Evolutionary conservation across 257 asterid genomes (phyloP), one percentile per base, ranked within the genome.

Genomic region (Cruciata laevipes): DNA sequence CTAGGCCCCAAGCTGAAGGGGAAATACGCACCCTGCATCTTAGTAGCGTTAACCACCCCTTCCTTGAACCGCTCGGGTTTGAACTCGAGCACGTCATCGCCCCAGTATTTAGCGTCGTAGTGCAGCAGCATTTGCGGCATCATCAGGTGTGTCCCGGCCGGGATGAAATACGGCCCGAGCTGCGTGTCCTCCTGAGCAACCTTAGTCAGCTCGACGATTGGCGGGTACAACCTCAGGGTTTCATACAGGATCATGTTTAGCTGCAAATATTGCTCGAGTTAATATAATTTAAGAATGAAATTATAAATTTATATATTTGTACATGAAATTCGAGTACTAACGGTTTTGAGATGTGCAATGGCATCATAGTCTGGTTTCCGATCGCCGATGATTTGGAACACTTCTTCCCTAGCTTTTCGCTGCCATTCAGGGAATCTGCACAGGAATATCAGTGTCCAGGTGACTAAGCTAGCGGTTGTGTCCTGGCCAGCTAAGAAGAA

Each of bases 1-100:
- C 90, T 70, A 0, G 90, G 90, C 12, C 88, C 90, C 78, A 79
- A 75, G 63, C 90, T 77, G 65, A 83, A 83, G 1, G 88, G 88
- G 61, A 80, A 75, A 59, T 66, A 85, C 0, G 77, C 74, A 0
- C 78, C 77, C n/a, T 56, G 76, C 37, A 75, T 79, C 12, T 79
- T 77, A 0, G 90, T 82, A 2, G 84, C 87, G 24, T 73, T 78
- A 27, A 84, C 77, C 30, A 82, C 25, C 38, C 90, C 90, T 16
- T 76, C 63, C 23, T 65, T 31, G 40, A 82, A 85, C 69, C 86
- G 73, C 17, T 82, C 79, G 9, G 87, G 90, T 1, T 80, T 85
- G 73, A 85, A 85, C 49, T 82, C 84, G 18, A 73, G 68, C 5
- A 67, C 83, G 42, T 85, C 86, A 1, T 75, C 76, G 0, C 86